Evolutionary conservation across 345 rosid species (phyloP).

Genomic region (Cardamine occulta): DNA sequence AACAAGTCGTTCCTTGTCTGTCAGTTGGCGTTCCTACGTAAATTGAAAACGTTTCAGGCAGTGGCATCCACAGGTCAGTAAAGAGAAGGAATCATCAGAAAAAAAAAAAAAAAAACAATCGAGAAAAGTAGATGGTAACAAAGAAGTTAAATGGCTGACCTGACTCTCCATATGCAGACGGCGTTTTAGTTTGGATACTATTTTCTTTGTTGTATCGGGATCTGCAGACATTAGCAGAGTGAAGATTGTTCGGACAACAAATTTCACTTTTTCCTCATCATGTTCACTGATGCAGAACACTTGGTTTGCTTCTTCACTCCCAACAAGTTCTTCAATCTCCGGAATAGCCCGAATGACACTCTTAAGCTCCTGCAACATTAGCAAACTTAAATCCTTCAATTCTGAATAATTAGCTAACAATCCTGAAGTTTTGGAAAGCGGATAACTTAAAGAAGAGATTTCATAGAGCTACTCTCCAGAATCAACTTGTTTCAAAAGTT

Average conservation of each 20-base stretch:
- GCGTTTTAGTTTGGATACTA: constrained; percentile 59
- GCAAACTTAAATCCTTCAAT: constrained; percentile 10
- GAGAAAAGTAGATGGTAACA: background rate
- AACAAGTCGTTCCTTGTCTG: constrained; percentile 83
- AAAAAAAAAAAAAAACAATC: background rate
- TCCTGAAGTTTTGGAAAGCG: background rate
- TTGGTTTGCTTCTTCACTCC: constrained; percentile 58
- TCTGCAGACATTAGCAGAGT: constrained; percentile 84
- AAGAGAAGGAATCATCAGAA: background rate
- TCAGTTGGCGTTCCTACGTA: constrained; percentile 71
- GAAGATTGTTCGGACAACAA: constrained; percentile 67
- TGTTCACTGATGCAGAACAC: constrained; percentile 53
- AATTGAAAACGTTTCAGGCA: constrained; percentile 14
- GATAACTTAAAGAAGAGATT: background rate
- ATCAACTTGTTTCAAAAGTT: background rate
- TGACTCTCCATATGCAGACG: constrained; percentile 68
- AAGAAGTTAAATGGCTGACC: constrained; percentile 50
- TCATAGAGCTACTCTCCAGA: background rate
- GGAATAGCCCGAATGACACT: constrained; percentile 71
- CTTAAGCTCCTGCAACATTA: constrained; percentile 77
- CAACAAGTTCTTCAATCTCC: constrained; percentile 83
- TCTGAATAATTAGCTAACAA: background rate
- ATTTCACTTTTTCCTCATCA: constrained; percentile 61
- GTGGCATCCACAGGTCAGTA: background rate
- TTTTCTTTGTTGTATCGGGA: constrained; percentile 64